Percentiles rank a stretch among this genome's conserved stretches.
These are phyloP conservation scores for Chaetomium olivaceum DNA, from an alignment of 2,329 filamentous ascomycete genomes.

Conservation along the genomic window DNA sequence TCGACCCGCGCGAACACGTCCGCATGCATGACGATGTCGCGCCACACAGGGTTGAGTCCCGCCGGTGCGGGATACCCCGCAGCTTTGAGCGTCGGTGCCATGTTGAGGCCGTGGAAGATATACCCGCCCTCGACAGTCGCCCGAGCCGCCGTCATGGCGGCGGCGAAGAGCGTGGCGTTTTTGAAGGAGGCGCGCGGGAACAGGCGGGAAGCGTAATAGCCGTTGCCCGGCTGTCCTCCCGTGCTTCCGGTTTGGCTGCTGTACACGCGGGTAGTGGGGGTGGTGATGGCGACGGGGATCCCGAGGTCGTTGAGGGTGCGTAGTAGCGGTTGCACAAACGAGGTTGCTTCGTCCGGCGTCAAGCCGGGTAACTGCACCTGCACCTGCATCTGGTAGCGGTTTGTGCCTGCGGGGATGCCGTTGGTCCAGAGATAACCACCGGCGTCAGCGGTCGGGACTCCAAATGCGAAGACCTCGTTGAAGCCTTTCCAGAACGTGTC, in stretches of 20 bases:
- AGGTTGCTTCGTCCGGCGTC: conserved; percentile 29
- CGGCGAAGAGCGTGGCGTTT: conserved; percentile 32
- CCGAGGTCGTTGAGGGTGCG: conserved; percentile 37
- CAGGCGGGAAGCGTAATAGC: conserved; percentile 37
- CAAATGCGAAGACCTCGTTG: conserved; percentile 39
- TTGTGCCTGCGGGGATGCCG: conserved; percentile 33
- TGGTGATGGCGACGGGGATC: conserved; percentile 33
- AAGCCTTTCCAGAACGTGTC: conserved; percentile 39
- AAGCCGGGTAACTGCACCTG: conserved; percentile 40
- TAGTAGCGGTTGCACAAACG: conserved; percentile 35
- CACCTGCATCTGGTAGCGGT: conserved; percentile 37
- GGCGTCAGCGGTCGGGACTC: conserved; percentile 39
- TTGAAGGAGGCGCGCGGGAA: conserved; percentile 41
- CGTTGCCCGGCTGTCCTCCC: conserved; percentile 18
- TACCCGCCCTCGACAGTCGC: conserved; percentile 40
- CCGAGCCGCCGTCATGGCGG: conserved; percentile 37
- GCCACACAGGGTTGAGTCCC: conserved; percentile 30
- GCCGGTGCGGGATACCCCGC: conserved; percentile 28
- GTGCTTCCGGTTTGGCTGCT: conserved; percentile 9
- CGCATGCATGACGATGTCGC: conserved; percentile 28
- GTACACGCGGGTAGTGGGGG: conserved; percentile 18
- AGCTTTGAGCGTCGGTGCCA: conserved; percentile 33
- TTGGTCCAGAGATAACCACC: conserved; percentile 40
- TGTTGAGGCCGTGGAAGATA: conserved; percentile 41
- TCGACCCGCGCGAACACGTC: conserved; percentile 28